Conservation (phyloP, 1,284 basidiomycete species). For the Polyporus tsugae region DNA sequence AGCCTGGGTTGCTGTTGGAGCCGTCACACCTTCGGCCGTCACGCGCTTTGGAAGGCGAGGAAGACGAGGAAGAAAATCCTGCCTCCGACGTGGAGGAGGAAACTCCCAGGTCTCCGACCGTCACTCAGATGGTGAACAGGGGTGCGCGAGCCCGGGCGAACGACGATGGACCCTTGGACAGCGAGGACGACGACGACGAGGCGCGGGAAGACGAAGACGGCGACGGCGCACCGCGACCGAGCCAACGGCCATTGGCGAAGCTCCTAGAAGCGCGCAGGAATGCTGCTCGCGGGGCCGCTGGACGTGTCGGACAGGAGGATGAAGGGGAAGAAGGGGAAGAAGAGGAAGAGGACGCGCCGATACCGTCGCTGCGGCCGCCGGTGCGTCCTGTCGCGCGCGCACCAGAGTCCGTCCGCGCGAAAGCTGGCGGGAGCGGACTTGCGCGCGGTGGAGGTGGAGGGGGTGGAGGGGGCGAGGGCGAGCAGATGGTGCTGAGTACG, state of each 20-base stretch:
- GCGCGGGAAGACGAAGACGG: background rate
- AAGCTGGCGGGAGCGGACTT: background rate
- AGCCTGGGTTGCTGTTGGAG: conserved; percentile 18
- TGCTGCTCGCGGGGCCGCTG: background rate
- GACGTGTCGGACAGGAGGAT: background rate
- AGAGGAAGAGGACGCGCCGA: conserved; percentile 6
- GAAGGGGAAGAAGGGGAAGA: background rate
- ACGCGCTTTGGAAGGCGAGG: background rate
- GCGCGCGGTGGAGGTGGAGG: conserved; percentile 3
- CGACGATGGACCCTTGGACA: background rate
- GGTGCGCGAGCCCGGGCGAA: background rate
- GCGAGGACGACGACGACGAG: background rate
- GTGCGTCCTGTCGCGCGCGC: conserved; percentile 14
- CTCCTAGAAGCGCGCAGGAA: background rate
- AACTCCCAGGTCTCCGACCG: conserved; percentile 11
- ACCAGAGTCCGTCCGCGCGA: background rate
- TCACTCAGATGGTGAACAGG: conserved; percentile 12
- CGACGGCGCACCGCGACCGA: background rate
- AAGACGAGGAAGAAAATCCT: background rate
- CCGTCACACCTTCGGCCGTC: background rate
- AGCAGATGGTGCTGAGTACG: conserved; percentile 58
- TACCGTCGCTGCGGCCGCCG: conserved; percentile 16
- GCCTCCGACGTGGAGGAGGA: background rate
- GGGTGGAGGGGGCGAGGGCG: conserved; percentile 12
- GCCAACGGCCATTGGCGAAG: background rate